Percentiles rank a stretch among this genome's conserved stretches.
Evolutionary conservation across 2,329 filamentous ascomycete species (phyloP).

Genomic region (Alternaria viburni): DNA sequence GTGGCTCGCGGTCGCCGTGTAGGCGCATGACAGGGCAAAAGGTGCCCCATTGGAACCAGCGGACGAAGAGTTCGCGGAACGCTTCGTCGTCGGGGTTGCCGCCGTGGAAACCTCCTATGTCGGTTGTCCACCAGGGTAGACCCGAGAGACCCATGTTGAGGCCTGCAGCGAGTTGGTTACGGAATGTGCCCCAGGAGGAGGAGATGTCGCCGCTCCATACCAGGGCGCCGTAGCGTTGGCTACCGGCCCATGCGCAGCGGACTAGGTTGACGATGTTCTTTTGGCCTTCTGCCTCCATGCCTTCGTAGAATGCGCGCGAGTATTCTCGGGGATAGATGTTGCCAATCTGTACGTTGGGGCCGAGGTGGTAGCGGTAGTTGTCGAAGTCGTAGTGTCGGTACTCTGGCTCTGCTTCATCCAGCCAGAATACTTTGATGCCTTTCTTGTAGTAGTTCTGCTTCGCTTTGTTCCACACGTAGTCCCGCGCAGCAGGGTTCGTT

Average conservation of each 20-base stretch:
- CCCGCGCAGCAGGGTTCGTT: conserved; percentile 65
- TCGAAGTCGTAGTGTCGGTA: conserved; percentile 71
- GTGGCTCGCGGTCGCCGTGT: conserved; percentile 70
- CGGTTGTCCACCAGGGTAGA: conserved; percentile 73
- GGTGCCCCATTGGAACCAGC: conserved; percentile 74
- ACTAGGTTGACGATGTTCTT: conserved; percentile 65
- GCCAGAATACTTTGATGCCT: conserved; percentile 70
- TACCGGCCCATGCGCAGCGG: conserved; percentile 64
- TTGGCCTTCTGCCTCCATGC: conserved; percentile 60
- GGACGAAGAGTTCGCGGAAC: conserved; percentile 68
- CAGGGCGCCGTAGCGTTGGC: conserved; percentile 68
- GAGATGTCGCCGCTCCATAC: conserved; percentile 74
- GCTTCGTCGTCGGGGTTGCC: conserved; percentile 62
- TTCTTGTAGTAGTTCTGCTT: conserved; percentile 67
- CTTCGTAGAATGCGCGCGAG: conserved; percentile 66
- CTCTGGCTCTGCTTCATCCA: conserved; percentile 73
- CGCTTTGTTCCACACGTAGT: conserved; percentile 65
- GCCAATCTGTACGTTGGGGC: conserved; percentile 60
- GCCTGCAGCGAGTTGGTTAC: conserved; percentile 67
- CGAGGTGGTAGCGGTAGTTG: conserved; percentile 66
- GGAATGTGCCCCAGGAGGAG: conserved; percentile 65
- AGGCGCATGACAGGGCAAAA: conserved; percentile 72
- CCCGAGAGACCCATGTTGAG: conserved; percentile 70
- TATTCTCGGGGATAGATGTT: conserved; percentile 68
- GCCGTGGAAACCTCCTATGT: conserved; percentile 74